phyloP scores from a whole-genome alignment of 805 yeast genomes.

The Lachancea lanzarotensis region DNA sequence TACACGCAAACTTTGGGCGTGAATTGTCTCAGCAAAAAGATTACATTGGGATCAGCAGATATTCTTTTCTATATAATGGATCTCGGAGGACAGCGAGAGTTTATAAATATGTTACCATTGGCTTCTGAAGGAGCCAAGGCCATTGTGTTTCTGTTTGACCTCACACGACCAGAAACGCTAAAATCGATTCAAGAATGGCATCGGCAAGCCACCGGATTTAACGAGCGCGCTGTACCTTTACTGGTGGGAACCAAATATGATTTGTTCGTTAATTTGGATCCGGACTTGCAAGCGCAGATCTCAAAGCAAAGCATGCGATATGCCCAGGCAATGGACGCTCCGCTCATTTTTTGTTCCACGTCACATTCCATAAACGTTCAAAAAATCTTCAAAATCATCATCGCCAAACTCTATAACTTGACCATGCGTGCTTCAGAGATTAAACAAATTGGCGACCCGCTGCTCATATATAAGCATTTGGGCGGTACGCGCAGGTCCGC shows the following conservation, averaged over 20 bases:
- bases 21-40: conserved; percentile 86
- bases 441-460: conserved; percentile 82
- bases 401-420: conserved; percentile 86
- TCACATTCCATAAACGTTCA: conserved; percentile 89
- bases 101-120: conserved; percentile 89
- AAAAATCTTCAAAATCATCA: conserved; percentile 83
- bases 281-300: conserved; percentile 75
- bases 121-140: conserved; percentile 92
- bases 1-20: conserved; percentile 94
- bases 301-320: conserved; percentile 77
- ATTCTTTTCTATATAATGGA: conserved; percentile 93
- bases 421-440: conserved; percentile 80
- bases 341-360: conserved; percentile 82
- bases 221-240: conserved; percentile 84
- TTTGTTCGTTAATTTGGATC: conserved; percentile 68
- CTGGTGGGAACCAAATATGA: conserved; percentile 93
- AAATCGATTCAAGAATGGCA: conserved; percentile 94
- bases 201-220: conserved; percentile 81
- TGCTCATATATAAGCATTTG: conserved; percentile 53
- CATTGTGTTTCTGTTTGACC: conserved; percentile 80
- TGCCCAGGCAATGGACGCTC: conserved; percentile 85
- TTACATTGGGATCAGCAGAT: conserved; percentile 76
- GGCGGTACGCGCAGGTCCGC: conserved; percentile 18
- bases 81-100: conserved; percentile 91
- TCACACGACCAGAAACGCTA: conserved; percentile 78